phyloP scores from a whole-genome alignment of 306 rosid species.

The Oxytropis ochrocephala region DNA sequence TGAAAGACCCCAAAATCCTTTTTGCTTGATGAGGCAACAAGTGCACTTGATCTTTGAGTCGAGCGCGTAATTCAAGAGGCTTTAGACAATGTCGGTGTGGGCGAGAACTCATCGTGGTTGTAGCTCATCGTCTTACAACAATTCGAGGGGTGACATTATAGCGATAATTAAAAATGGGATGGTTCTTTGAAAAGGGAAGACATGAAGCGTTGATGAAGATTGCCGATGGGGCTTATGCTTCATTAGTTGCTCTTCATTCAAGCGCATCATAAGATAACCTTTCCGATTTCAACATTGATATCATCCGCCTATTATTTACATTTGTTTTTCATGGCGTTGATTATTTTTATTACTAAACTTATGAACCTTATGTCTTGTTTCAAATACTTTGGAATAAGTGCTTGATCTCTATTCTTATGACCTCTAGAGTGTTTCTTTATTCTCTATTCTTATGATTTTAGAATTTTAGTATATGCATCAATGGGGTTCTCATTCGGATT shows the following conservation, averaged over 20 bases:
- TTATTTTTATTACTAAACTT: neutral
- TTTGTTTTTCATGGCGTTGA: neutral
- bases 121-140: slow-evolving; percentile 72
- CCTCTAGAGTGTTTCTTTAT: too few species aligned
- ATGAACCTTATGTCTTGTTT: neutral
- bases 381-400: neutral
- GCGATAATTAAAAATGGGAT: slow-evolving; percentile 66
- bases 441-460: too few species aligned
- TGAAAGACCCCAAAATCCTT: slow-evolving; percentile 70
- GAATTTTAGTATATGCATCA: too few species aligned
- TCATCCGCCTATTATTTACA: neutral
- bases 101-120: slow-evolving; percentile 75
- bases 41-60: slow-evolving; percentile 85
- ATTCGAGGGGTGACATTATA: slow-evolving; percentile 58
- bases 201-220: slow-evolving; percentile 66
- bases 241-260: slow-evolving; percentile 64
- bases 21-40: slow-evolving; percentile 84
- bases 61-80: slow-evolving; percentile 78
- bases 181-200: slow-evolving; percentile 64
- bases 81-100: slow-evolving; percentile 64
- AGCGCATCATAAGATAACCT: slow-evolving; percentile 19
- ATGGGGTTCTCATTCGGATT: too few species aligned
- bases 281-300: neutral
- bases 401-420: too few species aligned
- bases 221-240: slow-evolving; percentile 54